phyloP scores from a whole-genome alignment of 192 early-diverging fungal genomes.

The Umbelopsis isabellina region DNA sequence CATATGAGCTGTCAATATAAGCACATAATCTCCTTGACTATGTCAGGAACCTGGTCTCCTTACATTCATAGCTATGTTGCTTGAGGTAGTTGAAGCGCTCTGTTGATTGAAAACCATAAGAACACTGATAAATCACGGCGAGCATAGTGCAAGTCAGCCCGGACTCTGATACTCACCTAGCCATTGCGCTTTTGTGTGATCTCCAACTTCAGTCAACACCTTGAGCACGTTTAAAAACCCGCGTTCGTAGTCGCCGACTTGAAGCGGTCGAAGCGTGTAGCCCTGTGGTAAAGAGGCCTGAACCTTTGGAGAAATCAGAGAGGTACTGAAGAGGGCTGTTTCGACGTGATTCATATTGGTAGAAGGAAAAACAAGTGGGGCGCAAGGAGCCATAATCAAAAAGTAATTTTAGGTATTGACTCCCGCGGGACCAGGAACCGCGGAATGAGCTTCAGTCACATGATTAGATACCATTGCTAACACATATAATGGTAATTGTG shows the following conservation, averaged over 20 bases:
- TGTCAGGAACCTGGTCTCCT: conserved; percentile 25
- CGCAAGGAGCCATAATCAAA: neutral
- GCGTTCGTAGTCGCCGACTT: conserved; percentile 72
- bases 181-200: conserved; percentile 69
- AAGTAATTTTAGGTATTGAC: neutral
- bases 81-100: conserved; percentile 77
- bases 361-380: neutral
- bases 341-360: conserved; percentile 26
- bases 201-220: conserved; percentile 76
- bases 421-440: neutral
- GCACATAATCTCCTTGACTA: neutral
- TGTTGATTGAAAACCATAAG: conserved; percentile 22
- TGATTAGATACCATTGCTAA: too few species aligned
- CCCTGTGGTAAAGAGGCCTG: conserved; percentile 63
- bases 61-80: conserved; percentile 74
- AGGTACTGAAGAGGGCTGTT: conserved; percentile 61
- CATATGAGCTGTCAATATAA: conserved; percentile 22
- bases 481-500: too few species aligned
- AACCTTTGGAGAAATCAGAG: conserved; percentile 72
- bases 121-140: neutral
- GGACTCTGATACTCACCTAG: conserved; percentile 46
- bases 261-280: conserved; percentile 70
- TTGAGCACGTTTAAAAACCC: conserved; percentile 66
- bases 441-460: neutral
- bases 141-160: neutral